Evolutionary conservation across 2,329 filamentous ascomycete species (phyloP).

Genomic region (Ploettnerulaceae sp.): DNA sequence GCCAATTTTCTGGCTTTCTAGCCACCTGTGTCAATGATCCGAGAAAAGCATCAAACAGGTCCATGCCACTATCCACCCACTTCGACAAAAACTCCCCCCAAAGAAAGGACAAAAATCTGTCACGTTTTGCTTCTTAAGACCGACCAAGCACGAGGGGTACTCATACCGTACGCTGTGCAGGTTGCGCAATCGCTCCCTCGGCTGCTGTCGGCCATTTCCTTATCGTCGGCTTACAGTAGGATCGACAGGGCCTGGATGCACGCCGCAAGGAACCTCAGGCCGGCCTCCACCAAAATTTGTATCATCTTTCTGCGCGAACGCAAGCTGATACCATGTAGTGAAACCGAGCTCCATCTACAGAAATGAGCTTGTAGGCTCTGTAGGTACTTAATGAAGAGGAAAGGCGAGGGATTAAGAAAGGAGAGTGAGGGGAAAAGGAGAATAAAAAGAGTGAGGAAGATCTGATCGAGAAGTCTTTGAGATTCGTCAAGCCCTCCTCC

Average conservation of each 20-base stretch:
- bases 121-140: background rate
- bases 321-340: background rate
- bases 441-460: background rate
- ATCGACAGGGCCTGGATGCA: background rate
- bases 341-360: background rate
- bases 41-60: no score
- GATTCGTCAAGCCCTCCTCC: background rate
- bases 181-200: no score
- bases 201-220: no score
- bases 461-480: slow-evolving; percentile 11
- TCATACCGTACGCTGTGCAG: background rate
- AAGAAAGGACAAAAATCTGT: no score
- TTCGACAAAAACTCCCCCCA: no score
- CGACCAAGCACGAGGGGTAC: background rate
- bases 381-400: background rate
- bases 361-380: background rate
- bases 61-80: no score
- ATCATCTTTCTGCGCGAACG: background rate
- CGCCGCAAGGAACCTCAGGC: background rate
- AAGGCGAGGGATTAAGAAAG: background rate
- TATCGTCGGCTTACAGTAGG: no score
- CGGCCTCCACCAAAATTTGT: background rate
- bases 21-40: no score
- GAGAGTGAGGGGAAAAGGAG: background rate
- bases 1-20: no score